phyloP scores from a whole-genome alignment of 331 rosid species.

The Quercus lobata region DNA sequence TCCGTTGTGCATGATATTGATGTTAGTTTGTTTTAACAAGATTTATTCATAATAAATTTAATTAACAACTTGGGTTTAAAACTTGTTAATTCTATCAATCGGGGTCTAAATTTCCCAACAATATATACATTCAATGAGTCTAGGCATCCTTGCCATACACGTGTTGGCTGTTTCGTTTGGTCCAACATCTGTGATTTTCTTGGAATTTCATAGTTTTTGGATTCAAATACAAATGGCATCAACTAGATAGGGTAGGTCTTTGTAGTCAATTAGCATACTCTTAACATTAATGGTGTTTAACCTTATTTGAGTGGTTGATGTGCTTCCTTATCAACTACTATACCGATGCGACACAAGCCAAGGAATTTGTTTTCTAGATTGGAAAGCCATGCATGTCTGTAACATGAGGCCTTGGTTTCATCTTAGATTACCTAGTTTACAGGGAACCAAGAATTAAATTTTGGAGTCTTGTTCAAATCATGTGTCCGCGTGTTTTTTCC shows the following conservation, averaged over 20 bases:
- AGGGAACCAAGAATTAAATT: background rate
- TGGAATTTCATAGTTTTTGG: background rate
- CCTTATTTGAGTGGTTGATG: conserved; percentile 16
- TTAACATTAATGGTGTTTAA: conserved; percentile 37
- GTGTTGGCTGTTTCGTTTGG: too few relatives aligned
- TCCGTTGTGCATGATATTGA: too few relatives aligned
- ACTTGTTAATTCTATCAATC: too few relatives aligned
- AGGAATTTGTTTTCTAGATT: conserved; percentile 7
- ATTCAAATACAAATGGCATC: background rate
- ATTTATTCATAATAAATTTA: too few relatives aligned
- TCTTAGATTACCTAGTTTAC: too few relatives aligned
- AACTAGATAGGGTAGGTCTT: background rate
- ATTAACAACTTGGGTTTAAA: too few relatives aligned
- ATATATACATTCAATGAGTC: too few relatives aligned
- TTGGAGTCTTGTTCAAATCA: conserved; percentile 25
- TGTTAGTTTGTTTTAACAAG: too few relatives aligned
- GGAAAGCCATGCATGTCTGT: background rate
- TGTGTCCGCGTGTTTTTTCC: background rate
- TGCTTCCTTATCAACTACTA: conserved; percentile 28
- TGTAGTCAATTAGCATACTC: conserved; percentile 10
- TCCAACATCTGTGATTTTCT: too few relatives aligned
- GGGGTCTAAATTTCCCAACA: too few relatives aligned
- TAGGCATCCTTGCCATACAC: rapidly evolving
- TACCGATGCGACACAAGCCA: conserved; percentile 6
- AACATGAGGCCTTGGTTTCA: too few relatives aligned